Evolutionary conservation across 768 basidiomycete species (phyloP).

Genomic region (Boletus coccyginus): DNA sequence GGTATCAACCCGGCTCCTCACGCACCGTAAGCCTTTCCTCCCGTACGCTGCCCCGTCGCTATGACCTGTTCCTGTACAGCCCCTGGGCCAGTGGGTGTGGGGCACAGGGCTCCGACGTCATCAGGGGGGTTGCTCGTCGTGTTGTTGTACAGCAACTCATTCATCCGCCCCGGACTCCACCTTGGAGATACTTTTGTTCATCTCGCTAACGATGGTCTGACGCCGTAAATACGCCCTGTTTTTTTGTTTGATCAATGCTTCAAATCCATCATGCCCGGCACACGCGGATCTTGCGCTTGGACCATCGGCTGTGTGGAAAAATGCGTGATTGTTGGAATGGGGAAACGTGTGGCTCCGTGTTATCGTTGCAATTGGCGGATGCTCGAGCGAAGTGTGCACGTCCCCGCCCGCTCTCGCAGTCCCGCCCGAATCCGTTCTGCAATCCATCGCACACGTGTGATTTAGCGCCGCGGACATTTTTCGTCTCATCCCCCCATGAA

Average conservation of each 20-base stretch:
- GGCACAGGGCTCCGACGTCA: slow-evolving; percentile 17
- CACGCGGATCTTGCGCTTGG: slow-evolving; percentile 2
- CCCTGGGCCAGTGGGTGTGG: neutral
- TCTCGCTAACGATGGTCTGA: slow-evolving; percentile 13
- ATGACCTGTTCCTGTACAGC: slow-evolving; percentile 2
- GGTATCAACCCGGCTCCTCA: slow-evolving; percentile 13
- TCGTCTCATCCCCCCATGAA: neutral
- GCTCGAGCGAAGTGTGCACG: slow-evolving; percentile 4
- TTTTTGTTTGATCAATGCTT: neutral
- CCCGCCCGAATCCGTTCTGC: neutral
- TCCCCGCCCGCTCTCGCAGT: neutral
- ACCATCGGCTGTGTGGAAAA: neutral
- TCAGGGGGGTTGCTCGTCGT: slow-evolving; percentile 9
- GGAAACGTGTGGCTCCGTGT: neutral
- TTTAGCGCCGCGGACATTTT: slow-evolving; percentile 18
- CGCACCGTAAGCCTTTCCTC: slow-evolving; percentile 1
- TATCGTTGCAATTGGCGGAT: slow-evolving; percentile 11
- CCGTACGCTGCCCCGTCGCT: neutral
- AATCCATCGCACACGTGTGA: neutral
- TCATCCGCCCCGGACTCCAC: slow-evolving; percentile 10
- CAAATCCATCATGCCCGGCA: slow-evolving; percentile 3
- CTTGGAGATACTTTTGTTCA: neutral
- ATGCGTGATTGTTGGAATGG: neutral
- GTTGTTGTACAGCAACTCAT: neutral
- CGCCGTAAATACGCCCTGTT: slow-evolving; percentile 2